Percentiles rank a stretch among this genome's conserved stretches.
phyloP scores from a whole-genome alignment of 805 yeast genomes.

The Metschnikowia koreensis region DNA sequence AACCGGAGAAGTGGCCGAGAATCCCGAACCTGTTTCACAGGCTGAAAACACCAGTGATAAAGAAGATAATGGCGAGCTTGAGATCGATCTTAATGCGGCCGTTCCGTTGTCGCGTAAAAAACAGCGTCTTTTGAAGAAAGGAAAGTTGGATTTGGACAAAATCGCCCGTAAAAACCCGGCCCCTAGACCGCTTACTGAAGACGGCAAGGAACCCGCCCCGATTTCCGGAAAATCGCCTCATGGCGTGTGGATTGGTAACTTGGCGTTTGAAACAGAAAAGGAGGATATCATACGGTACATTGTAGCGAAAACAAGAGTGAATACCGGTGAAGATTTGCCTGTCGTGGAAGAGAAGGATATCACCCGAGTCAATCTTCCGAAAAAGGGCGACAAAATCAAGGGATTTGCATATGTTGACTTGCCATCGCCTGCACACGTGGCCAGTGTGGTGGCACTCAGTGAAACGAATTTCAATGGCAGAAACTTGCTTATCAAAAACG shows the following conservation, averaged over 20 bases:
- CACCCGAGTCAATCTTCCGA: constrained; percentile 79
- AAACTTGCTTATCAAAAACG: constrained; percentile 78
- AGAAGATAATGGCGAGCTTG: constrained; percentile 44
- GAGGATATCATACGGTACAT: constrained; percentile 71
- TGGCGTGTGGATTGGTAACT: constrained; percentile 94
- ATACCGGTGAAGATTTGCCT: constrained; percentile 24
- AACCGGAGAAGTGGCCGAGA: not conserved
- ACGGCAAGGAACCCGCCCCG: constrained; percentile 26
- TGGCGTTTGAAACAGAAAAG: constrained; percentile 77
- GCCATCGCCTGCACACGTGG: constrained; percentile 54
- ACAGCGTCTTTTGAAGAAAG: constrained; percentile 78
- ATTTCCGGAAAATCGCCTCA: constrained; percentile 46
- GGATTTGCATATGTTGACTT: constrained; percentile 94
- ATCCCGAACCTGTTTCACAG: not conserved
- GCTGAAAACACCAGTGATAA: not conserved
- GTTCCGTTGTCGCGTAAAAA: constrained; percentile 82
- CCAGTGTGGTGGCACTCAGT: constrained; percentile 60
- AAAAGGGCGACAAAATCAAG: constrained; percentile 61
- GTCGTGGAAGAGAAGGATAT: constrained; percentile 57
- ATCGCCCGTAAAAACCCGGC: constrained; percentile 40
- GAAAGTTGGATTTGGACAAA: constrained; percentile 67
- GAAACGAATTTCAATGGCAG: constrained; percentile 80
- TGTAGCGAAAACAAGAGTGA: constrained; percentile 51
- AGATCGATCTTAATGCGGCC: constrained; percentile 61
- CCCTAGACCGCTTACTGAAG: constrained; percentile 38